A percentile compares a stretch with the other conserved stretches of the same genome.
phyloP scores from a whole-genome alignment of 805 yeast genomes.

The Suhomyces xylopsoci region DNA sequence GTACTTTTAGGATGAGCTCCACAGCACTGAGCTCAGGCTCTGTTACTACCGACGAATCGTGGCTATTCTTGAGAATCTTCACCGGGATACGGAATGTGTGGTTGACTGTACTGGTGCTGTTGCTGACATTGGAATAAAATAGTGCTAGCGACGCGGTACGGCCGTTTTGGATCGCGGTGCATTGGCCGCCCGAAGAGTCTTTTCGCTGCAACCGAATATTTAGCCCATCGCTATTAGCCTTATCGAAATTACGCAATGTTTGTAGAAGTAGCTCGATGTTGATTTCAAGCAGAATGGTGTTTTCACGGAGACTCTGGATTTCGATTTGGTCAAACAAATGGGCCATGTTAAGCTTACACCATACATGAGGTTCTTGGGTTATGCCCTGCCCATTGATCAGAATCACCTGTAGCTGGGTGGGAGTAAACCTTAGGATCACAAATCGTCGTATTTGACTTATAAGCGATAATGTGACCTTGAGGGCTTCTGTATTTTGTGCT shows the following conservation, averaged over 20 bases:
- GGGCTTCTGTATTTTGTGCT: slow-evolving; percentile 23
- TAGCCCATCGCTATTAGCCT: slow-evolving; percentile 48
- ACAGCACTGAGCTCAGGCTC: slow-evolving; percentile 64
- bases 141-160: slow-evolving; percentile 53
- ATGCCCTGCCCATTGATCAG: slow-evolving; percentile 42
- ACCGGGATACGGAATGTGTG: slow-evolving; percentile 75
- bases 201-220: slow-evolving; percentile 51
- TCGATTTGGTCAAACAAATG: slow-evolving; percentile 49
- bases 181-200: slow-evolving; percentile 24
- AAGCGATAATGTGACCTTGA: slow-evolving; percentile 44
- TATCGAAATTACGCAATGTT: slow-evolving; percentile 55
- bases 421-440: slow-evolving; percentile 57
- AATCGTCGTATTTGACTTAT: slow-evolving; percentile 51
- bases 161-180: slow-evolving; percentile 24
- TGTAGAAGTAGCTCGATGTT: slow-evolving; percentile 59
- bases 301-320: slow-evolving; percentile 50
- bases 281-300: slow-evolving; percentile 57
- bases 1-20: slow-evolving; percentile 53
- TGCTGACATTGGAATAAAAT: slow-evolving; percentile 48
- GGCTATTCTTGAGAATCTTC: slow-evolving; percentile 52
- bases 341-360: slow-evolving; percentile 53
- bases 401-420: slow-evolving; percentile 46
- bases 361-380: slow-evolving; percentile 60
- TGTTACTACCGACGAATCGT: slow-evolving; percentile 44
- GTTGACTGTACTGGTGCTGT: slow-evolving; percentile 45